Base-by-base conservation (phyloP, 2,329 filamentous ascomycete species). In the Neophaeococcomyces aloes region DNA sequence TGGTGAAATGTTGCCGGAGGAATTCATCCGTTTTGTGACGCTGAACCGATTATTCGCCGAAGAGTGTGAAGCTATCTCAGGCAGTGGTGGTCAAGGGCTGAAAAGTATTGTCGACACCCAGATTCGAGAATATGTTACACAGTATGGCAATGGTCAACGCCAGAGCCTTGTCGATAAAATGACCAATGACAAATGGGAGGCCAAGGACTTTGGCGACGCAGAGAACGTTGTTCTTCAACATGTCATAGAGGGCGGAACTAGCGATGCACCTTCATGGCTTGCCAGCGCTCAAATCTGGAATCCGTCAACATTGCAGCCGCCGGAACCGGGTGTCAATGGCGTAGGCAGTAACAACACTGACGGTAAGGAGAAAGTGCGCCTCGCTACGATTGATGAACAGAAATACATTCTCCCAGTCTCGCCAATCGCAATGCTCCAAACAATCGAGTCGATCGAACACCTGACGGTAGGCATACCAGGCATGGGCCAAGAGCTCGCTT, bases 391-490 rank as follows among this genome's bases (percentile, higher is more conserved):
- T 41, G 88, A 95, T 48, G 78, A 81, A 19, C 85, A 94, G 59
- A 80, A 78, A 42, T 96, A 86, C 59, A 79, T 94, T 44, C 75
- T 98, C 8, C 87, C 91, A 1, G 76, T 82, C 42, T 94, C 87
- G 4, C 88, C 86, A 0, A 72, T 89, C 25, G 70, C 84, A 1
- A 88, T 91, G 51, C 74, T 98, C 43, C 75, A 79, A 45, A 86
- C 85, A 39, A 81, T 95, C 51, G 81, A 86, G 47, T 76, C 80
- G 13, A 94, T 94, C 62, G 72, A 94, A 51, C 83, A 84, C 49
- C 74, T 98, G 3, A 81, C 89, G 45, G 74, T 84, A 4, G 81
- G 81, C 25, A 89, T 96, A 45, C 89, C 91, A 1, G 89, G 83
- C 48, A 88, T 95, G 78, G 84, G 86, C 1, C 72, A 80, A 2